Conservation (phyloP, 1,284 basidiomycete species). For the Rhodotorula sp. region DNA sequence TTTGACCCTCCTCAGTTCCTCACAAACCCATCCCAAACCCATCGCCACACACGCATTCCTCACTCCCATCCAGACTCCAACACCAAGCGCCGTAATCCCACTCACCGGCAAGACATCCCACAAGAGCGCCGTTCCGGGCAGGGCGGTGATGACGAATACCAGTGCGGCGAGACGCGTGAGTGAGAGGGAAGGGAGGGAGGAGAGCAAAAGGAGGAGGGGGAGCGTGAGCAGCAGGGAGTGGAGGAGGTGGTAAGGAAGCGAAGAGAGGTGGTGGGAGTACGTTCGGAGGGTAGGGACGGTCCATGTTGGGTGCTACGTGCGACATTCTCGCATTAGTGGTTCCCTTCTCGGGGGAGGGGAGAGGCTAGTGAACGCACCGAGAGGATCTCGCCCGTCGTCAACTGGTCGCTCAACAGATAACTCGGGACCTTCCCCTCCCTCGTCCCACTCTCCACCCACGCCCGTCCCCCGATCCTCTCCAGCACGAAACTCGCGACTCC, state of each 20-base stretch:
- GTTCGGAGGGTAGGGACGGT: constrained; percentile 36
- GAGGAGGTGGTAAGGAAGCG: constrained; percentile 36
- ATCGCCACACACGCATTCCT: background rate
- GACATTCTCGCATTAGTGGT: too few relatives aligned
- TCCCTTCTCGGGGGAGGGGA: too few relatives aligned
- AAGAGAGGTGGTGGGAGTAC: constrained; percentile 13
- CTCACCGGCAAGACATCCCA: constrained; percentile 40
- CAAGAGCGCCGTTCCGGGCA: constrained; percentile 28
- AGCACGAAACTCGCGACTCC: constrained; percentile 20
- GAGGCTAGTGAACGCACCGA: constrained; percentile 10
- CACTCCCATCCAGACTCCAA: constrained; percentile 22
- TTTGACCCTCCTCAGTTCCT: constrained; percentile 2
- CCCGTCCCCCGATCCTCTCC: constrained; percentile 23
- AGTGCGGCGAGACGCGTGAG: constrained; percentile 15
- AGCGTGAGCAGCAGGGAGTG: constrained; percentile 32
- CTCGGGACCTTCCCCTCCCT: constrained; percentile 27
- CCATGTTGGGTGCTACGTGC: constrained; percentile 32
- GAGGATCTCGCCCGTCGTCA: constrained; percentile 30
- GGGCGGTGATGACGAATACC: background rate
- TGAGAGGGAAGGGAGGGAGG: constrained; percentile 16
- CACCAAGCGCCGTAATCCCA: constrained; percentile 14
- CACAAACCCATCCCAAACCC: constrained; percentile 2
- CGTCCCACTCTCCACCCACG: constrained; percentile 16
- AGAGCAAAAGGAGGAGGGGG: constrained; percentile 15
- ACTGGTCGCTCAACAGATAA: constrained; percentile 18